Conservation (phyloP, 192 early-diverging fungal species). For the Neocallimastix lanati region DNA sequence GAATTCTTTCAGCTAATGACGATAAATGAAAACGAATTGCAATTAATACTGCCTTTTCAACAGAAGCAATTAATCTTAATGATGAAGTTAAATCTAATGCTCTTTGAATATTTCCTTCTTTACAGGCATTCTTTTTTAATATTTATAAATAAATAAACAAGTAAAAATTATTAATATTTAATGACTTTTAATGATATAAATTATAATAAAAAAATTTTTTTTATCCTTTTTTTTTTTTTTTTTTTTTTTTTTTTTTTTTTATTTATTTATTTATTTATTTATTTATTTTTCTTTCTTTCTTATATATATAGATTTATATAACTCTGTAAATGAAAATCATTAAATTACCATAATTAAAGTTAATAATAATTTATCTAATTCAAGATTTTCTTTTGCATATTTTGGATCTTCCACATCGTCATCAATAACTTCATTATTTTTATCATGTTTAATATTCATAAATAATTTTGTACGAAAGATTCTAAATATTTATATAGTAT, state of each 20-base stretch:
- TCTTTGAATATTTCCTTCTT: conserved; percentile 50
- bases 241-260: too few relatives aligned
- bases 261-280: too few relatives aligned
- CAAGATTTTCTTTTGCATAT: conserved; percentile 25
- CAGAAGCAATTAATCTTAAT: conserved; percentile 36
- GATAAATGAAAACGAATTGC: conserved; percentile 45
- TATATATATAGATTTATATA: too few relatives aligned
- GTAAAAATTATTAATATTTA: neutral
- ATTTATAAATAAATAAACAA: conserved; percentile 3
- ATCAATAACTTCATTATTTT: neutral
- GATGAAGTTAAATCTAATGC: conserved; percentile 57
- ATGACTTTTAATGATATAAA: conserved; percentile 1
- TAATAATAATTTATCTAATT: conserved; percentile 64
- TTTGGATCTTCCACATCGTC: neutral
- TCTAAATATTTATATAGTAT: too few relatives aligned
- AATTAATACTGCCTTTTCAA: conserved; percentile 73
- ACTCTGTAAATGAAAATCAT: neutral
- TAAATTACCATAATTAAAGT: conserved; percentile 49
- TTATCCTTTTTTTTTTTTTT: too few relatives aligned
- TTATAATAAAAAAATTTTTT: neutral
- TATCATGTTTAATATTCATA: neutral
- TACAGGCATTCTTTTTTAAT: conserved; percentile 49
- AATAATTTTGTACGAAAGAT: neutral
- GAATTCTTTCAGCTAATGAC: conserved; percentile 61
- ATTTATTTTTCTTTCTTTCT: too few relatives aligned